A percentile compares a stretch with the other conserved stretches of the same genome.
phyloP scores from a whole-genome alignment of 257 asterid genomes.

The Petrea volubilis region DNA sequence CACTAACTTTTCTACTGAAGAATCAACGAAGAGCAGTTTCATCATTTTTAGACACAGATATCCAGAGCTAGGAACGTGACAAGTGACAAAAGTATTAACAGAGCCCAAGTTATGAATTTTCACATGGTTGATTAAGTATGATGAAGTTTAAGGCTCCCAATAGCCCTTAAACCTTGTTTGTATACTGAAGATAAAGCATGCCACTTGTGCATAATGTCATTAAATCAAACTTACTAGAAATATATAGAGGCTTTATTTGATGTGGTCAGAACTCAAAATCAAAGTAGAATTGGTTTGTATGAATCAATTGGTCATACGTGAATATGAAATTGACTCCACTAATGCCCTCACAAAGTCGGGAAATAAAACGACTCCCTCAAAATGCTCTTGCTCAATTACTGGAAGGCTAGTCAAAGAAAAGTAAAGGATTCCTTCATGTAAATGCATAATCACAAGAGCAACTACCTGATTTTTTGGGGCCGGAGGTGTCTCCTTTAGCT shows the following conservation, averaged over 20 bases:
- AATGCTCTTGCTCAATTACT: neutral
- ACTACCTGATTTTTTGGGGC: constrained; percentile 58
- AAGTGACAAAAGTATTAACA: too few relatives aligned
- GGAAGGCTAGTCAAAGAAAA: constrained; percentile 6
- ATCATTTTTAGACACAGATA: neutral
- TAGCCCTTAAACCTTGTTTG: neutral
- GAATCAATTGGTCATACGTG: neutral
- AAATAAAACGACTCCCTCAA: neutral
- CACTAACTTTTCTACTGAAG: neutral
- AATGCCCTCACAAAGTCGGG: constrained; percentile 2
- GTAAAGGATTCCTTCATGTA: neutral
- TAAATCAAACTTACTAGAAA: neutral
- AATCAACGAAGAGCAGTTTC: neutral
- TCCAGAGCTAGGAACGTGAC: neutral
- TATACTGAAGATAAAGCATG: neutral
- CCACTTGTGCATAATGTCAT: neutral
- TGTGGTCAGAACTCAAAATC: too few relatives aligned
- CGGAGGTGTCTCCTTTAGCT: constrained; percentile 63
- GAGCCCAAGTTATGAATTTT: neutral
- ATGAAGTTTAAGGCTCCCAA: neutral
- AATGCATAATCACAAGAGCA: constrained; percentile 17
- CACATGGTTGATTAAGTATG: neutral
- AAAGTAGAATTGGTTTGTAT: neutral
- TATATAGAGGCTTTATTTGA: neutral
- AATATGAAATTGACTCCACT: neutral